Evolutionary conservation across 2,329 filamentous ascomycete species (phyloP), one percentile per base, ranked within the genome.

Genomic region (Stachybotrys elegans): DNA sequence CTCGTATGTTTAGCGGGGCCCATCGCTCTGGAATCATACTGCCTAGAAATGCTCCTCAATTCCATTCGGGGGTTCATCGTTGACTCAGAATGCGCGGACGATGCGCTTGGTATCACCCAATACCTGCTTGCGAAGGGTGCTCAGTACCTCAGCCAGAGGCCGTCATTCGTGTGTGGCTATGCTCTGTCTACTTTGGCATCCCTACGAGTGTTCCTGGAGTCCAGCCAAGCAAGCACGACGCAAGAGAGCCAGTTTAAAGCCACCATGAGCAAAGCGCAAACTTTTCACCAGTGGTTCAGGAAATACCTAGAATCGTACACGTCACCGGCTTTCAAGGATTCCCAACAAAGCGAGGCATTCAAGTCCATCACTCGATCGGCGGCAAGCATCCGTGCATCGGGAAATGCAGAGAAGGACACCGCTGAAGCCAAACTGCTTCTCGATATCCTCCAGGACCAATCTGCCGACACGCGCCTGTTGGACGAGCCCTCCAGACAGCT

Each of bases 41-140:
- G 89, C 11, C 63, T 96, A 13, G 88, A 98, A 62, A 93, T 96
- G 87, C 73, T 95, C 1, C 73, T 98, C 2, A 87, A 90, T 55
- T 84, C 86, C 2, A 72, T 95, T 17, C 77, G 86, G 9, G 81
- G 83, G 0, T 94, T 90, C 52, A 71, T 97, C 6, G 84, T 84
- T 2, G 85, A 97, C 53, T 76, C 84, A 0, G 86, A 94, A 57
- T 97, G 92, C 62, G 87, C 91, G 9, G 88, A 95, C 57, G 93
- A 98, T 67, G 84, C 88, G 2, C 74, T 97, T 36, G 92, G 91
- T 0, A 78, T 98, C 25, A 82, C 87, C 47, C 86, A 89, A 61
- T 96, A 95, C 63, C 75, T 99, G 2, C 72, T 97, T 13, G 71
- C 78, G 6, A 76, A 78, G 42, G 90, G 92, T 7, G 68, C 70